phyloP scores from a whole-genome alignment of 2,329 filamentous ascomycete species.

The Lachnellula cervina region DNA sequence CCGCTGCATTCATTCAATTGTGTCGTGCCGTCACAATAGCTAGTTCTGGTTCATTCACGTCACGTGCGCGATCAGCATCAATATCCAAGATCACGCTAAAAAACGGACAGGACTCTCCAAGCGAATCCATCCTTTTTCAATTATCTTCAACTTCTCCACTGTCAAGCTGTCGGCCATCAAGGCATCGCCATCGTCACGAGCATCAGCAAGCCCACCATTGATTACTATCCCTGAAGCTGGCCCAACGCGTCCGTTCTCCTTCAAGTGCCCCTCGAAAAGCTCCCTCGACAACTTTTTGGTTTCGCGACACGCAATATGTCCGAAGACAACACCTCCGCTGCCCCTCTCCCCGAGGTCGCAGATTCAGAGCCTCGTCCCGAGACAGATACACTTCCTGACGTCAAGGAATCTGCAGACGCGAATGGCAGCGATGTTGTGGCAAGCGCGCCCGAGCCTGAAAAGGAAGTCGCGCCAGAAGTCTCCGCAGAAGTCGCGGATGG shows the following conservation, averaged over 20 bases:
- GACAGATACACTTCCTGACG: conserved; percentile 7
- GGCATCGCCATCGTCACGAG: conserved; percentile 16
- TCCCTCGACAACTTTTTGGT: not conserved
- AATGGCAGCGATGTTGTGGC: conserved; percentile 18
- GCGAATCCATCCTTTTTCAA: conserved; percentile 12
- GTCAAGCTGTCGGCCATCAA: conserved; percentile 14
- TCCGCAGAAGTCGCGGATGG: conserved; percentile 13
- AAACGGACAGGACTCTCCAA: not conserved
- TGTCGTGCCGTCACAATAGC: not conserved
- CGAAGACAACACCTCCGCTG: conserved; percentile 2
- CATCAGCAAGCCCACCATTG: conserved; percentile 6
- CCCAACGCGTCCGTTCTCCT: conserved; percentile 19
- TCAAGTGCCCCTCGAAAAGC: not conserved
- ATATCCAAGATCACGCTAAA: not conserved
- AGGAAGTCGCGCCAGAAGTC: conserved; percentile 25
- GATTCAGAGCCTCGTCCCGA: conserved; percentile 15
- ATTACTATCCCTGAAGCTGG: conserved; percentile 11
- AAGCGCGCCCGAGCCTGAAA: conserved; percentile 11
- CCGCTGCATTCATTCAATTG: not conserved
- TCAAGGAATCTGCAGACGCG: conserved; percentile 13
- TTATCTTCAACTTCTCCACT: conserved; percentile 9
- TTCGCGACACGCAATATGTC: not conserved
- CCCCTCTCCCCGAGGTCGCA: conserved; percentile 12
- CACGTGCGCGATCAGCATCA: not conserved
- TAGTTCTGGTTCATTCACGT: not conserved